Evolutionary conservation across 768 basidiomycete species (phyloP).

Genomic region (Galerina marginata): DNA sequence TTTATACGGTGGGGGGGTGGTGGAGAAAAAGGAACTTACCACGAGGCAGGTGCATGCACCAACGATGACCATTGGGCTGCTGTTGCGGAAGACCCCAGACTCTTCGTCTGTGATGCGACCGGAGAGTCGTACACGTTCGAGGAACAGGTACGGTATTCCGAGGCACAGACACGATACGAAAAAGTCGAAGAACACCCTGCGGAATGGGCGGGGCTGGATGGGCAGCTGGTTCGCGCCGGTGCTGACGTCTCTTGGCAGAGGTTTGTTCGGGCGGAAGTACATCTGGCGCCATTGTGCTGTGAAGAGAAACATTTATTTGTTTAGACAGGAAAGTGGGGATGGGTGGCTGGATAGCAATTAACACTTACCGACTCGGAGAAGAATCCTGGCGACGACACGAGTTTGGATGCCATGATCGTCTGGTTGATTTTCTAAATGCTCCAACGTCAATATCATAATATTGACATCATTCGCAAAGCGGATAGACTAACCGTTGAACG

Average conservation of each 20-base stretch:
- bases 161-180: constrained; percentile 69
- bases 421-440: constrained; percentile 27
- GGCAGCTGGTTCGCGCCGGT: constrained; percentile 27
- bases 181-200: constrained; percentile 60
- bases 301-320: not conserved
- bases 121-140: constrained; percentile 50
- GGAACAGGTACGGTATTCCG: constrained; percentile 81
- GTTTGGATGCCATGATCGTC: constrained; percentile 52
- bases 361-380: constrained; percentile 68
- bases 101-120: constrained; percentile 62
- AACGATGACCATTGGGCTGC: constrained; percentile 64
- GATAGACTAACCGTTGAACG: constrained; percentile 29
- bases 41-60: constrained; percentile 70
- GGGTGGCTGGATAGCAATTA: too few species aligned
- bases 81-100: constrained; percentile 48
- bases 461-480: not conserved
- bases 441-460: not conserved
- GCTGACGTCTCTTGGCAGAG: constrained; percentile 60
- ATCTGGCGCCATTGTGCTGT: constrained; percentile 71
- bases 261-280: constrained; percentile 71
- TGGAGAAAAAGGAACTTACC: constrained; percentile 44
- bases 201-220: constrained; percentile 42
- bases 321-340: not conserved
- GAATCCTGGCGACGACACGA: constrained; percentile 69
- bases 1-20: not conserved